Base-by-base conservation (phyloP, 1,139 yeast genomes). In the Hansenula lynferdii region DNA sequence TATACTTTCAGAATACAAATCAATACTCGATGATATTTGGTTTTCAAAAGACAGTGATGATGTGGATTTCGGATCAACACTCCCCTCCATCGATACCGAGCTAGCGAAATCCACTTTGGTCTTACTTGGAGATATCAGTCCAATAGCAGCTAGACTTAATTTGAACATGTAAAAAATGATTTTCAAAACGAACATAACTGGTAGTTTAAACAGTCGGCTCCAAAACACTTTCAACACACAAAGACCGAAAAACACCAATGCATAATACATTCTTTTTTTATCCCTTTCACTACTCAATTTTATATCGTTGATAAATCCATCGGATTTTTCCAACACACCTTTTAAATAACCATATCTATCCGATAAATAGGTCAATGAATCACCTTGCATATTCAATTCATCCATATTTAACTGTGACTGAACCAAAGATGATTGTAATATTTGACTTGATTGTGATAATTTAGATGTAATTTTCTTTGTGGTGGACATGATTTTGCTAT, bases 371-470 rank as follows among this genome's bases (percentile, higher is more conserved):
- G 57, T 46, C 40, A 79, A 56, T 28, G 77, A 77, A 34, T 68
- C 67, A 2, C 77, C 67, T 45, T 79, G 85, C 39, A 70, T 78
- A 39, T 67, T 73, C 19, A 79, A 54, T n/a, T 77, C 70, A 34
- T 77, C 83, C 21, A 77, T 57, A 46, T 77, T 77, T 36, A 79
- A 59, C 44, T 76, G 80, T 9, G 81, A 75, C 49, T 77, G 84
- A 41, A 79, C 53, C 9, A 79, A 67, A 4, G 81, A 66, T 11
- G 78, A 64, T 31, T 76, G 70, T 60, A 79, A 58, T 35, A 77
- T 47, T 40, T 63, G 65, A 37, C 61, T 62, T 5, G 68, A 58
- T 39, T 61, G 60, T 12, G 57, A 43, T 27, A 65, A 44, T 31
- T 57, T 57, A 3, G 61, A 54, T 1, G 68, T 65, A 36, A 65